Conservation (phyloP, 164 flowering plant genomes). For the Echeveria elegans region DNA sequence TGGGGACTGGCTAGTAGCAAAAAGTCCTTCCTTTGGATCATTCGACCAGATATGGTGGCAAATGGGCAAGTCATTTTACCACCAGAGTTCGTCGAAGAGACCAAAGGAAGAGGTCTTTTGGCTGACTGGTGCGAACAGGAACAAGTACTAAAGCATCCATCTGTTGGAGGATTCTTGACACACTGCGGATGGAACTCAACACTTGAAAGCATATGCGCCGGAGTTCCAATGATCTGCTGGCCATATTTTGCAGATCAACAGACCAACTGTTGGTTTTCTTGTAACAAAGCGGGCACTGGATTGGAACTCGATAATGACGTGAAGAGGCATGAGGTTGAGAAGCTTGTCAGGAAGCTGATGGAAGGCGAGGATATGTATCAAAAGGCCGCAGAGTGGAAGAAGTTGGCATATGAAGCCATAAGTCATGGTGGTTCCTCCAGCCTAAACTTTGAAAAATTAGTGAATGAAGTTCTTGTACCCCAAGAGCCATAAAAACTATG, state of each 20-base stretch:
- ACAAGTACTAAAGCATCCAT: conserved; percentile 25
- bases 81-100: conserved; percentile 11
- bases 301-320: conserved; percentile 16
- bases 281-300: conserved; percentile 19
- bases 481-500: too few relatives aligned
- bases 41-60: conserved; percentile 14
- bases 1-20: conserved; percentile 39
- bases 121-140: conserved; percentile 31
- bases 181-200: too few relatives aligned
- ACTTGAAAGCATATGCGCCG: conserved; percentile 16
- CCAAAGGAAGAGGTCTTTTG: conserved; percentile 14
- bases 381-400: too few relatives aligned
- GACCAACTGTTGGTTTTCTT: conserved; percentile 15
- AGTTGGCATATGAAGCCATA: too few relatives aligned
- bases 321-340: conserved; percentile 19
- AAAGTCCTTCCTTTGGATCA: conserved; percentile 16
- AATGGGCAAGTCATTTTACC: conserved; percentile 11
- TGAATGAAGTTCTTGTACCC: too few relatives aligned
- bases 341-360: conserved; percentile 13
- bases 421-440: too few relatives aligned
- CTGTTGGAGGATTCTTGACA: conserved; percentile 26
- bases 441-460: too few relatives aligned
- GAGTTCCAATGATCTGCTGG: conserved; percentile 28
- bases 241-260: conserved; percentile 24
- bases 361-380: too few relatives aligned